Base-by-base conservation (phyloP, 768 basidiomycete genomes). In the Naematelia aurantialba region DNA sequence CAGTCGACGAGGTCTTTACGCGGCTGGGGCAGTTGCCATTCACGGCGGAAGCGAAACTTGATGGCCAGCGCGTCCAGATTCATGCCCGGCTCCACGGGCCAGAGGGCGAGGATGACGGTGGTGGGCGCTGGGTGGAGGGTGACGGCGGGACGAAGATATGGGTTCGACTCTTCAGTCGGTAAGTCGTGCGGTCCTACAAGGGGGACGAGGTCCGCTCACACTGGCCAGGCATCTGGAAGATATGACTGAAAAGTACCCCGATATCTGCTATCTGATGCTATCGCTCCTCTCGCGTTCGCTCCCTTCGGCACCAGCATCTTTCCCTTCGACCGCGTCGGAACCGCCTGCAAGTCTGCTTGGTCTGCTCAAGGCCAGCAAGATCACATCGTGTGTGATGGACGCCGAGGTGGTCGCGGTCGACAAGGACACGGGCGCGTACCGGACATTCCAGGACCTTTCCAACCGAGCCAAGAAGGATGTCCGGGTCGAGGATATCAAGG, bases 191-290 rank as follows among this genome's bases (percentile, higher is more conserved):
- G 17, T 26, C 39, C 47, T 49, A 4, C 21, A 39, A 8, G 17
- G 5, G n/a, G 26, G n/a, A 2, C 52, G 29, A 24, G 52, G 48
- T 66, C 44, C 58, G n/a, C 8, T 12, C 5, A 21, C 21, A 55
- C 26, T 12, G 14, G 13, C 4, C 25, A 85, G 91, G 55, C 89
- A 91, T 79, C 79, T 94, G 29, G 90, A 93, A 78, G 86, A 91
- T 68, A 92, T 92, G 91, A 91, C 89, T 1, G 84, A 85, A 60
- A 92, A 94, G 88, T 93, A 93, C 75, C 90, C 91, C 5, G 90
- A 93, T 77, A 82, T 91, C 49, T 80, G 84, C 59, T 79, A 79
- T 22, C 79, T 90, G 34, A 81, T 87, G 31, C 70, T 81, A 24
- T 67, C 71, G 25, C 79, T 89, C 26, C 81, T 89, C 59, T 63